These are phyloP conservation scores for Aquilaria malaccensis DNA, from an alignment of 345 rosid genomes.

Conservation along the genomic window DNA sequence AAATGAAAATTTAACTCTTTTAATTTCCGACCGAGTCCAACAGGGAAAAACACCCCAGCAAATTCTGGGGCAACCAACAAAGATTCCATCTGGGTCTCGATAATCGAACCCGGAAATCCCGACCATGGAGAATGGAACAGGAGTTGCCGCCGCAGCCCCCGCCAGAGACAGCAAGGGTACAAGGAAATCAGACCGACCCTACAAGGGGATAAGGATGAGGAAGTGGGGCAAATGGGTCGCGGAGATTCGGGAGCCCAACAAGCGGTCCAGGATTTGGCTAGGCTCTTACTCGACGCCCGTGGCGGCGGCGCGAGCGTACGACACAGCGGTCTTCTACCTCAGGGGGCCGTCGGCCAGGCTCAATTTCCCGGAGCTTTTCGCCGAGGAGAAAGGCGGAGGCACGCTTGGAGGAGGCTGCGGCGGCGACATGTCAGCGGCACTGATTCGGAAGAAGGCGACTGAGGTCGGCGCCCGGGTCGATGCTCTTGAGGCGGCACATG, in stretches of 20 bases:
- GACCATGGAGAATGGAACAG: conserved; percentile 34
- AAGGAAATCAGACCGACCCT: conserved; percentile 49
- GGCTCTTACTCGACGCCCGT: conserved; percentile 91
- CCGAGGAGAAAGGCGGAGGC: conserved; percentile 41
- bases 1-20: background rate
- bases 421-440: conserved; percentile 78
- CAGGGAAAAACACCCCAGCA: conserved; percentile 9
- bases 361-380: conserved; percentile 78
- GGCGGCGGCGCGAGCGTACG: conserved; percentile 97
- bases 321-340: conserved; percentile 87
- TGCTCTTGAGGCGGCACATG: conserved; percentile 54
- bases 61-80: background rate
- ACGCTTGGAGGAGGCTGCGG: conserved; percentile 1
- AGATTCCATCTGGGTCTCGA: background rate
- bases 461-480: conserved; percentile 95
- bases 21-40: conserved; percentile 15
- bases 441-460: conserved; percentile 75
- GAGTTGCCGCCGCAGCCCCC: conserved; percentile 20
- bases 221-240: conserved; percentile 99
- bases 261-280: conserved; percentile 91
- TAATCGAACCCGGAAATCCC: no score
- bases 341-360: conserved; percentile 94
- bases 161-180: conserved; percentile 12
- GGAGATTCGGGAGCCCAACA: conserved; percentile 96
- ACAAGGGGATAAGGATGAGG: conserved; percentile 98